Base-by-base conservation (phyloP, 345 rosid species). In the Pistacia integerrima region DNA sequence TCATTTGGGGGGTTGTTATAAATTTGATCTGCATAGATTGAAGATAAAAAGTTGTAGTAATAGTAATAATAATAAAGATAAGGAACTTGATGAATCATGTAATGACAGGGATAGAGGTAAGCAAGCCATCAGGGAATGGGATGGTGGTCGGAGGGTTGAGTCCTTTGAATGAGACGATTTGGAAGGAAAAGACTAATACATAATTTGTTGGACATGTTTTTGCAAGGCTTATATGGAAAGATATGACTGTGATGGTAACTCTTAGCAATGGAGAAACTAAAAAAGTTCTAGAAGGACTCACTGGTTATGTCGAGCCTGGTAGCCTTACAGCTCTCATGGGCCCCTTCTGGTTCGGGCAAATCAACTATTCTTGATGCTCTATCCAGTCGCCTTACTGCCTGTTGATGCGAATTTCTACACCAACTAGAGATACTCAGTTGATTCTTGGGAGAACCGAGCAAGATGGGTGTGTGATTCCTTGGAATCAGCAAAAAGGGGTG, bases 341-440 rank as follows among this genome's bases (percentile, higher is more conserved):
- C 1, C 98, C 22, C 98, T 49, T 94, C 98, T 25, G 97, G 98
- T 6, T 94, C 97, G 0, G 98, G 98, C 11, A 94, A 94, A 76
- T 94, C 98, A 11, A 94, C 97, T 48, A 87, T 94, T 55, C 98
- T 94, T 13, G 98, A 94, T 38, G 98, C 98, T 49, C 89, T 94
- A 10, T 78, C 98, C 11, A 83, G 97, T 78, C 91, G 98, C 74
- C 88, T 94, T n/a, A 97, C 98, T 28, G 83, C 98, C 14, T 22
- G 0, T 22, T 0, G 22, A 22, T 22, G 22, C 22, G 22, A 22
- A 22, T 22, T 22, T 22, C 22, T 22, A 0, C 22, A 22, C 22
- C 22, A 22, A 22, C 22, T 22, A 22, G 22, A 22, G 22, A 22
- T 22, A 22, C 22, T 22, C 22, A 22, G 22, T 22, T 22, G 0